These are phyloP conservation scores for Zygotorulaspora florentina DNA, from an alignment of 805 yeast genomes.

Conservation along the genomic window DNA sequence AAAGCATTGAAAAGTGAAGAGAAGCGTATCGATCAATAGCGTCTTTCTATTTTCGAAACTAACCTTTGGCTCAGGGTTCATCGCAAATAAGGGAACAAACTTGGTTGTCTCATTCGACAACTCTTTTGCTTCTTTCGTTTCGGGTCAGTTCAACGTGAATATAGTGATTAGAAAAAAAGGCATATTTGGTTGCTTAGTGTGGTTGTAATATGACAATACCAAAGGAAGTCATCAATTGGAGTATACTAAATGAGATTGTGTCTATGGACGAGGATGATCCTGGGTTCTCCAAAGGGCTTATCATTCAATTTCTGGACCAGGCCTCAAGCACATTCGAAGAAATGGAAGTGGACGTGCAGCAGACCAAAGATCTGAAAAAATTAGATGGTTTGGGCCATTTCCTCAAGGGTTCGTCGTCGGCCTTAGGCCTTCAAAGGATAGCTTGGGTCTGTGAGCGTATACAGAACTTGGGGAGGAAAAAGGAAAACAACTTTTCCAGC, in stretches of 20 bases:
- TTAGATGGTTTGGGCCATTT: slow-evolving; percentile 84
- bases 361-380: slow-evolving; percentile 46
- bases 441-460: slow-evolving; percentile 88
- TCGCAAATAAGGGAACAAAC: no score
- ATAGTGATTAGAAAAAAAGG: background rate
- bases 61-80: no score
- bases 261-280: slow-evolving; percentile 97
- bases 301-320: slow-evolving; percentile 84
- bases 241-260: slow-evolving; percentile 78
- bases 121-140: no score
- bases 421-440: slow-evolving; percentile 77
- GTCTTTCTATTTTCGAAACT: no score
- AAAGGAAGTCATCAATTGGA: slow-evolving; percentile 79
- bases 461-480: slow-evolving; percentile 71
- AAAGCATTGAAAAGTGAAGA: background rate
- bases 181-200: no score
- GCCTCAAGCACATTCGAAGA: slow-evolving; percentile 74
- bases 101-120: no score
- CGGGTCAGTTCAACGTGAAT: background rate
- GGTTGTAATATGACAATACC: slow-evolving; percentile 15
- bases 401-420: slow-evolving; percentile 92
- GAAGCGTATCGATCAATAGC: background rate
- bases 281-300: slow-evolving; percentile 74
- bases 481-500: slow-evolving; percentile 27
- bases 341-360: slow-evolving; percentile 47